A percentile compares a stretch with the other conserved stretches of the same genome.
Evolutionary conservation across 192 early-diverging fungal species (phyloP).

Genomic region (Backusella liffmaniae): DNA sequence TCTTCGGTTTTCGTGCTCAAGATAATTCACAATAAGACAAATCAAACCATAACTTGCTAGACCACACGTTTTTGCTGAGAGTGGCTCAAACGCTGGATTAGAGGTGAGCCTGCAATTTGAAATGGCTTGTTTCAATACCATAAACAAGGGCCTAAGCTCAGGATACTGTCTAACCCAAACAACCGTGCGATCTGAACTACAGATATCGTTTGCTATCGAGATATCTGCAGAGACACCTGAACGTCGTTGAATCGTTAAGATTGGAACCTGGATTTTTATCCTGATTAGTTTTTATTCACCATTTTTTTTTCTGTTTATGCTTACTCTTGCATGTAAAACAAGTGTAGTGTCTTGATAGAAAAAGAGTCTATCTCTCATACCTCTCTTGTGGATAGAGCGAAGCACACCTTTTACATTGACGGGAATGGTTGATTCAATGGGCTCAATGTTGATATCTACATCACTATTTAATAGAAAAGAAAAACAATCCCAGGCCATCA

Average conservation of each 20-base stretch:
- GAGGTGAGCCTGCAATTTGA: not conserved
- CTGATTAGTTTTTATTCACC: not conserved
- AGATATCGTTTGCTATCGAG: slow-evolving; percentile 12
- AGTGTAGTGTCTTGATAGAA: not conserved
- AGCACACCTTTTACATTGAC: not conserved
- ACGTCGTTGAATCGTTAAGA: not conserved
- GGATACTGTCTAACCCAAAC: slow-evolving; percentile 25
- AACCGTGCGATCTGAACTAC: slow-evolving; percentile 18
- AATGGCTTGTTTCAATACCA: slow-evolving; percentile 30
- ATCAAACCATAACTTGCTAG: slow-evolving; percentile 29
- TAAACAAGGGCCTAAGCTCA: slow-evolving; percentile 22
- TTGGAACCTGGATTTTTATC: slow-evolving; percentile 11
- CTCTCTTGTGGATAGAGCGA: not conserved
- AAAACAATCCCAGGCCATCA: not conserved
- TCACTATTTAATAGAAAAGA: slow-evolving; percentile 9
- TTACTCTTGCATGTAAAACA: not conserved
- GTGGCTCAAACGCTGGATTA: not conserved
- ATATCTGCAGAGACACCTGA: slow-evolving; percentile 17
- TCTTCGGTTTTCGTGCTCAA: slow-evolving; percentile 8
- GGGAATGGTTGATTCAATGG: not conserved
- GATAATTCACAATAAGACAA: slow-evolving; percentile 30
- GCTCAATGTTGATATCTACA: slow-evolving; percentile 21
- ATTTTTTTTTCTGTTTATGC: not conserved
- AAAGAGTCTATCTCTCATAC: not conserved
- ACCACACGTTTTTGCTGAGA: slow-evolving; percentile 19